Base-by-base conservation (phyloP, 371 early-diverging fungal species). In the Mortierella sp. region DNA sequence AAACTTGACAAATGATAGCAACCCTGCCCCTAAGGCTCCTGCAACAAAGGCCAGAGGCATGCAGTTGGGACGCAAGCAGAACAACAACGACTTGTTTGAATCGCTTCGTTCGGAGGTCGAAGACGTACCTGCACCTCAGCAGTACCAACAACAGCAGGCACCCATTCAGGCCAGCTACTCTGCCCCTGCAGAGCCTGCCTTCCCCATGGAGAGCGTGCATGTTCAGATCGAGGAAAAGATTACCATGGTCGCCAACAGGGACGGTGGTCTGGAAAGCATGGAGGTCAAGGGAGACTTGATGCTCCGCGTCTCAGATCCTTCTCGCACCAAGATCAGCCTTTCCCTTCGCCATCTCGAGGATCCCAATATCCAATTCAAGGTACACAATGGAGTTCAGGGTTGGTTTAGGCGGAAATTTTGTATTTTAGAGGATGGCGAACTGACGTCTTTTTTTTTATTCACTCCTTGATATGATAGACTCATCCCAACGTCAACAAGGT, bases 401-500 rank as follows among this genome's bases (percentile, higher is more conserved):
- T 3, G 8, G 13, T 11, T 24, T 53, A 21, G 21, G 21, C 11
- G 26, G 21, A 11, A 26, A 26, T 11, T 11, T 26, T 26, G 57
- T 40, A 71, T 31, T 53, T 28, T 11, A 44, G 54, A n/a, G 14
- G 24, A 31, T 26, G 13, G 24, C 5, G 24, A 28, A 59, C 71
- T 51, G 40, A 53, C 16, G 10, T 24, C 71, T 14, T 37, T 69
- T 19, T 24, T 67, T 50, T 34, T 40, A 61, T 19, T 26, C 19
- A 37, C 1, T 46, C 13, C 13, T 64, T 28, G 40, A 82, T 34
- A 31, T 28, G 19, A 61, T 88, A 96, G 95, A 97, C 98, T 6
- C 98, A 99, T 86, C 99, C 99, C n/a, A 96, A 98, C 79, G 95
- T 99, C 37, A 98, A 99, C 91, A 99, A 98, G 89, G 89, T 83